Evolutionary conservation across 2,329 filamentous ascomycete genomes (phyloP), one percentile per base, ranked within the genome.

Genomic region (Colletotrichum melonis): DNA sequence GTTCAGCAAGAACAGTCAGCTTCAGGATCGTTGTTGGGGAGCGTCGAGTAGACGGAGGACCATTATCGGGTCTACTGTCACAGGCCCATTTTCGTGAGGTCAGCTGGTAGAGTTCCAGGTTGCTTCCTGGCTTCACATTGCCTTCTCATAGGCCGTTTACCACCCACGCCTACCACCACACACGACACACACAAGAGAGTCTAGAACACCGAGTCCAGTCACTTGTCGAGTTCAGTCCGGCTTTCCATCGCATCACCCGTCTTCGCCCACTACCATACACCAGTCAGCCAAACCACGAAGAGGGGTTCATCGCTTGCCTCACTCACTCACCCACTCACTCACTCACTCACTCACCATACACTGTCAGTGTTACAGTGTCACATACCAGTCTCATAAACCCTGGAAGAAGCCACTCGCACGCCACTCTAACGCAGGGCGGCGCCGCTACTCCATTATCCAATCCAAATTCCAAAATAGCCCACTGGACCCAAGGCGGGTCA

Each of bases 381-480:
- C 46, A 68, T 57, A 38, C 38, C 32, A 42, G 54, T 57, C 59
- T 68, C 42, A 62, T 19, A 57, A 60, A 26, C 64, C 58, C 38
- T 63, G 38, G n/a, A 66, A 65, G 6, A 67, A 70, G 67, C 60
- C 67, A 65, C 60, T 66, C 28, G 60, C 60, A 62, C 69, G 70
- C 60, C 60, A 73, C 70, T 55, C 42, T 60, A 70, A 62, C 55
- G 59, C 67, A 62, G 60, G 67, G 55, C 71, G 55, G 42, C 56
- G 22, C 60, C 55, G 42, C 67, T 71, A 42, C 30, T 57, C 67
- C 49, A 71, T 73, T 71, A 73, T 71, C 67, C 71, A 71, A 71
- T 62, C 56, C 56, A 32, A 62, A 64, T 26, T 64, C 30, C 14
- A 46, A 64, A 35, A 32, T 19, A 64, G 70, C 60, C 65, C 67